phyloP scores from a whole-genome alignment of 1,284 basidiomycete species.

The Polyporus tsugae region DNA sequence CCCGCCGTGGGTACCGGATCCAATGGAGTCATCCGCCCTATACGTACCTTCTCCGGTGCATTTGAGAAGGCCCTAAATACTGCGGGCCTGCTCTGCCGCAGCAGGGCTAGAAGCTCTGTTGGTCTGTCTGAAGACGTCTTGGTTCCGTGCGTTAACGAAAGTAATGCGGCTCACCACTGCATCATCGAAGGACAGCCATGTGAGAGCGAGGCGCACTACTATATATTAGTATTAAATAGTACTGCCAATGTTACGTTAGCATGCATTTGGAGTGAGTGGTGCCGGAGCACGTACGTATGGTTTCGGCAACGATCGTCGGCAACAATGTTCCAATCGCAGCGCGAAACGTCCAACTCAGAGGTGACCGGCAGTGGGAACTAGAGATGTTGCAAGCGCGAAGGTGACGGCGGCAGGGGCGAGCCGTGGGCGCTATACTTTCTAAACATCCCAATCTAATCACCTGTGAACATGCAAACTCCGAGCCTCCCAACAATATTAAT shows the following conservation, averaged over 20 bases:
- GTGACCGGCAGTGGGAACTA: too few relatives aligned
- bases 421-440: too few relatives aligned
- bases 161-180: neutral
- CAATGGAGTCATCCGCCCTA: neutral
- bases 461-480: too few relatives aligned
- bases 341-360: neutral
- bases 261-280: neutral
- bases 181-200: neutral
- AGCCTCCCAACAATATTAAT: too few relatives aligned
- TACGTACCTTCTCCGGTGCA: too few relatives aligned
- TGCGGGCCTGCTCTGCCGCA: conserved; percentile 3
- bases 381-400: too few relatives aligned
- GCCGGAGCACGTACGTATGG: neutral
- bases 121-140: neutral
- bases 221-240: neutral
- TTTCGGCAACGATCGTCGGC: neutral
- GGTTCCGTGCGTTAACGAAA: too few relatives aligned
- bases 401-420: too few relatives aligned
- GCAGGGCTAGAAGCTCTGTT: neutral
- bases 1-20: neutral
- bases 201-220: neutral
- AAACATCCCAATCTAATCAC: too few relatives aligned
- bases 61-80: neutral
- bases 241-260: neutral
- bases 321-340: neutral